Percentiles rank a stretch among this genome's conserved stretches.
Conservation (phyloP, 257 asterid genomes). For the Nicotiana noctiflora region DNA sequence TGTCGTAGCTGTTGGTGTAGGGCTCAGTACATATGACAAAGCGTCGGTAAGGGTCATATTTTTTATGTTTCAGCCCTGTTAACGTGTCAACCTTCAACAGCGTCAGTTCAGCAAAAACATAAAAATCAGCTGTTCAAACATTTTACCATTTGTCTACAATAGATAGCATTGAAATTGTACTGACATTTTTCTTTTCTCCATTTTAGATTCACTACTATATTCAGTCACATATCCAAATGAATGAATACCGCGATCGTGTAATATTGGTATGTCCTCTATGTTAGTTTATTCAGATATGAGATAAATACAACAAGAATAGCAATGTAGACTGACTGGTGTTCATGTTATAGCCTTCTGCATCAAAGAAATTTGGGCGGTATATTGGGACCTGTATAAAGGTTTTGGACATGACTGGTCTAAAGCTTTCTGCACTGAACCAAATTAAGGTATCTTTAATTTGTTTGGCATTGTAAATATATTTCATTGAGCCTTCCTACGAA, state of each 20-base stretch:
- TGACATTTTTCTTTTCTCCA: neutral
- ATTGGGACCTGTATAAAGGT: slow-evolving; percentile 74
- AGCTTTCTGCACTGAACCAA: slow-evolving; percentile 81
- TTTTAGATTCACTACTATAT: slow-evolving; percentile 73
- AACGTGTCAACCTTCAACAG: neutral
- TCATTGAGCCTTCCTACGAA: neutral
- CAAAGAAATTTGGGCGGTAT: slow-evolving; percentile 50
- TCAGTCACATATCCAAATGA: slow-evolving; percentile 95
- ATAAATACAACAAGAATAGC: neutral
- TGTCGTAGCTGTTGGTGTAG: slow-evolving; percentile 65
- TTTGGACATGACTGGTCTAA: slow-evolving; percentile 87
- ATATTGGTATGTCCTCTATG: slow-evolving; percentile 50
- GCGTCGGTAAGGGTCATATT: slow-evolving; percentile 58
- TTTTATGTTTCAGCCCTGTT: slow-evolving; percentile 9
- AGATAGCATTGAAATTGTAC: neutral
- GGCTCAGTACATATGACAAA: slow-evolving; percentile 80
- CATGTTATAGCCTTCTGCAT: slow-evolving; percentile 58
- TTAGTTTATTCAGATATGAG: neutral
- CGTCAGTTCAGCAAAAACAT: neutral
- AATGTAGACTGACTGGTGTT: slow-evolving; percentile 18
- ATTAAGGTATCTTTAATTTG: slow-evolving; percentile 50
- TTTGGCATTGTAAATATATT: neutral
- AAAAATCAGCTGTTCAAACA: neutral
- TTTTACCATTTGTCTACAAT: neutral
- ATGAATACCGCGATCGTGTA: slow-evolving; percentile 90